Evolutionary conservation across 1,284 basidiomycete species (phyloP), one percentile per base, ranked within the genome.

Genomic region (Jaminaea rosea): DNA sequence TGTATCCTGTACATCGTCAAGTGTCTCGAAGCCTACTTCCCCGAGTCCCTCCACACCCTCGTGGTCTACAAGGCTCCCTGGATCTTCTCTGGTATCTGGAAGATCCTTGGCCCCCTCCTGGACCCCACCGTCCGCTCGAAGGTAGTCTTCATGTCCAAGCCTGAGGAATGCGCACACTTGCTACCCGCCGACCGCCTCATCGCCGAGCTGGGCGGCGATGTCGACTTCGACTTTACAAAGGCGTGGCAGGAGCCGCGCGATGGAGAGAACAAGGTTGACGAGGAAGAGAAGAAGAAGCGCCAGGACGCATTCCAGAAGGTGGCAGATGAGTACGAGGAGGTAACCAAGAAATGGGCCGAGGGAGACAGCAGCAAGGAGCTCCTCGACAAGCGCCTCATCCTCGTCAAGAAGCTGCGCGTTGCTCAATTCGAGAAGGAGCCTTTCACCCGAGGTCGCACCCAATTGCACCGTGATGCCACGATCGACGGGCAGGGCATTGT

Each of bases 21-120:
- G 58, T 73, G 69, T 56, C 63, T 73, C 39, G 71, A 73, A 49
- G 67, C 71, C 28, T 72, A 66, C 60, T 73, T 69, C 46, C 71
- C 75, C 3, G 75, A 76, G 50, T 73, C 72, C 17, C 67, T 76
- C 21, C 68, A 62, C 28, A 67, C 61, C 39, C 65, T 76, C 31
- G 67, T 72, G 50, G 68, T 76, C 39, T 69, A 76, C 62, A 67
- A 71, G 11, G 73, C 75, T 1, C 75, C 75, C 1, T 75, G 74
- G 74, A 72, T 76, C 46, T 76, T 76, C 58, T 62, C 67, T 27
- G 75, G 74, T 23, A 65, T 72, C 57, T 72, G 67, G 69, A 70
- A 68, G 54, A 50, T 60, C 24, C 54, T 68, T 9, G 23, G 44
- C 1, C 47, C 59, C 8, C 47, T 67, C n/a, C 60, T 72, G 11